Evolutionary conservation across 2,329 filamentous ascomycete genomes (phyloP).

Genomic region (Talaromyces sp.): DNA sequence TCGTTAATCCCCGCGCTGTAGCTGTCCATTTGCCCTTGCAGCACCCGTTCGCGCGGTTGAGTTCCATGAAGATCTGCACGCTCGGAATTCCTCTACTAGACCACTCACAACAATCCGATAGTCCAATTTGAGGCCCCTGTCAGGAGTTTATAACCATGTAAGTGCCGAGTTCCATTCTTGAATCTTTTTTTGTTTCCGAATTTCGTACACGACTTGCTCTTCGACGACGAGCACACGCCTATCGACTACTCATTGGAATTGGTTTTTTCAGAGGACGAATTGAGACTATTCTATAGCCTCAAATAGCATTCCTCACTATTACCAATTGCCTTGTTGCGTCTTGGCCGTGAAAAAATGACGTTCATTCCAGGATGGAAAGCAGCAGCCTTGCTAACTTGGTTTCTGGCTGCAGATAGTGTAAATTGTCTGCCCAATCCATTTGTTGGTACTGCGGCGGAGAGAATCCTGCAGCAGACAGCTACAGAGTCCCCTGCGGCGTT

Average conservation of each 20-base stretch:
- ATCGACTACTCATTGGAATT: neutral
- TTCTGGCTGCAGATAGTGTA: conserved; percentile 33
- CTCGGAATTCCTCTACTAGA: conserved; percentile 16
- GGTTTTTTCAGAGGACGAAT: neutral
- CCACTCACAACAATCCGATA: conserved; percentile 19
- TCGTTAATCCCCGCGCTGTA: neutral
- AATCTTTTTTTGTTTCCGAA: neutral
- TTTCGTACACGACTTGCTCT: neutral
- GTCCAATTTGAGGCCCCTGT: neutral
- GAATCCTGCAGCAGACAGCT: conserved; percentile 16
- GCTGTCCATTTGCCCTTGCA: neutral
- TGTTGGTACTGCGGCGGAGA: conserved; percentile 13
- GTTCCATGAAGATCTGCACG: conserved; percentile 19
- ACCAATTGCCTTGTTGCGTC: neutral
- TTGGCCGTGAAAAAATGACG: conserved; percentile 1
- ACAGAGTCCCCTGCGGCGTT: conserved; percentile 22
- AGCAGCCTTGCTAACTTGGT: conserved; percentile 40
- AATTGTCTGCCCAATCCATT: conserved; percentile 27
- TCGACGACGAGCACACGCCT: neutral
- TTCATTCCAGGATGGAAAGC: conserved; percentile 25
- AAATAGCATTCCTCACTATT: neutral
- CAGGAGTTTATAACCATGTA: neutral
- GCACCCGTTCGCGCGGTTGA: conserved; percentile 1
- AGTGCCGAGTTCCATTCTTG: neutral
- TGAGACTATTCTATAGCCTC: neutral